A percentile compares a stretch with the other conserved stretches of the same genome.
Conservation (phyloP, 345 rosid genomes). For the Lagerstroemia speciosa region DNA sequence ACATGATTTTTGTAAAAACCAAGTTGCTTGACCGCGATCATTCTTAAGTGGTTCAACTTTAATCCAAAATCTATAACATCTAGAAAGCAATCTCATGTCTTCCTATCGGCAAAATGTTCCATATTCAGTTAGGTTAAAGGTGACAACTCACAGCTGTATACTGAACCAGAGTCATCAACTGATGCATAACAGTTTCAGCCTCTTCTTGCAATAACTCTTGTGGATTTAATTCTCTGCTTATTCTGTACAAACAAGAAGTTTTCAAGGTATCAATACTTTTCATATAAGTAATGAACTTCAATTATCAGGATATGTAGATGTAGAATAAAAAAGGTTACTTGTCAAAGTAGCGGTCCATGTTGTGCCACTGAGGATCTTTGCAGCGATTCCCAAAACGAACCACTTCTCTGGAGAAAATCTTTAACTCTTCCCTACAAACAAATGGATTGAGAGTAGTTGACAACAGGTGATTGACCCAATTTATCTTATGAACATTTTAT, state of each 20-base stretch:
- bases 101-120: not conserved
- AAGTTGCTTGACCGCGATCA: too few relatives aligned
- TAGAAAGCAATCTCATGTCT: too few relatives aligned
- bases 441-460: not conserved
- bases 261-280: not conserved
- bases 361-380: constrained; percentile 96
- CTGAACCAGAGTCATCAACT: constrained; percentile 63
- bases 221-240: constrained; percentile 56
- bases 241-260: constrained; percentile 25
- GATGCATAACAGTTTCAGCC: constrained; percentile 47
- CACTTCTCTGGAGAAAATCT: constrained; percentile 76
- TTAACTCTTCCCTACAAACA: constrained; percentile 64
- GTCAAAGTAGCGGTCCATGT: constrained; percentile 75
- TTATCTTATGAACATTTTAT: constrained; percentile 2
- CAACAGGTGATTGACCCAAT: not conserved
- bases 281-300: not conserved
- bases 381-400: constrained; percentile 92
- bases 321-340: constrained; percentile 33
- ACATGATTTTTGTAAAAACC: too few relatives aligned
- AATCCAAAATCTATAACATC: not conserved
- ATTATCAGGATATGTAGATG: not conserved
- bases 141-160: constrained; percentile 71
- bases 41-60: too few relatives aligned
- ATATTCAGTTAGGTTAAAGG: not conserved
- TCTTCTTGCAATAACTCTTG: constrained; percentile 64